Conservation (phyloP, 805 yeast genomes). For the Kuraishia molischiana region DNA sequence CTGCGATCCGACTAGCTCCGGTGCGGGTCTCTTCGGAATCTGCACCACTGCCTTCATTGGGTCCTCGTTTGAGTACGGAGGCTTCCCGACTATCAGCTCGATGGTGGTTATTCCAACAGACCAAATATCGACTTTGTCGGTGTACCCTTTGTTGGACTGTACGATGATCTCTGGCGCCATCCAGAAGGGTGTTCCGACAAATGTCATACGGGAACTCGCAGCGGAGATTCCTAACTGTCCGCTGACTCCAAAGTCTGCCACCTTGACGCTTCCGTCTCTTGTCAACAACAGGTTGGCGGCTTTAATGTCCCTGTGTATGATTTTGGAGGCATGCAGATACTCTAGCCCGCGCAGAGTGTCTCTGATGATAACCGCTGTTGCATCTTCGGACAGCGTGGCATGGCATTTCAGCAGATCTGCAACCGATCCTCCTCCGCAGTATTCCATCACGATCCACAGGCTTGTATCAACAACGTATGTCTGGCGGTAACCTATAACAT, state of each 20-base stretch:
- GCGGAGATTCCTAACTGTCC: constrained; percentile 52
- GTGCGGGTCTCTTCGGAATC: constrained; percentile 61
- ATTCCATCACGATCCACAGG: constrained; percentile 91
- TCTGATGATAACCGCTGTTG: constrained; percentile 50
- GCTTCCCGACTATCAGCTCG: constrained; percentile 74
- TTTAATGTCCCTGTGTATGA: constrained; percentile 85
- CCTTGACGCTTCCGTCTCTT: constrained; percentile 56
- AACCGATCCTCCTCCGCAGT: constrained; percentile 92
- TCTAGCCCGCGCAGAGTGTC: constrained; percentile 62
- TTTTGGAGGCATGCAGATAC: constrained; percentile 65
- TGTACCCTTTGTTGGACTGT: constrained; percentile 37
- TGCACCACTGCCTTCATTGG: constrained; percentile 70
- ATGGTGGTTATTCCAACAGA: constrained; percentile 88
- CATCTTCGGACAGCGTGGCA: constrained; percentile 46
- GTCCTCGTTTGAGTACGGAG: constrained; percentile 66
- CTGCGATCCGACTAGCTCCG: constrained; percentile 34
- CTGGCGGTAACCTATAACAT: constrained; percentile 56
- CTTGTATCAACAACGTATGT: constrained; percentile 55
- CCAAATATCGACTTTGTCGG: constrained; percentile 92
- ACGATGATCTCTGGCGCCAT: constrained; percentile 97
- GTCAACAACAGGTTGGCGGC: constrained; percentile 82
- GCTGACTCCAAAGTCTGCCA: constrained; percentile 92
- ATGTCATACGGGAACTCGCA: constrained; percentile 48
- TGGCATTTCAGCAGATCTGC: constrained; percentile 55
- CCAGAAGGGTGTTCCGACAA: constrained; percentile 96